Evolutionary conservation across 140 eudicot species (phyloP), one percentile per base, ranked within the genome.

Genomic region (Erigeron philadelphicus): DNA sequence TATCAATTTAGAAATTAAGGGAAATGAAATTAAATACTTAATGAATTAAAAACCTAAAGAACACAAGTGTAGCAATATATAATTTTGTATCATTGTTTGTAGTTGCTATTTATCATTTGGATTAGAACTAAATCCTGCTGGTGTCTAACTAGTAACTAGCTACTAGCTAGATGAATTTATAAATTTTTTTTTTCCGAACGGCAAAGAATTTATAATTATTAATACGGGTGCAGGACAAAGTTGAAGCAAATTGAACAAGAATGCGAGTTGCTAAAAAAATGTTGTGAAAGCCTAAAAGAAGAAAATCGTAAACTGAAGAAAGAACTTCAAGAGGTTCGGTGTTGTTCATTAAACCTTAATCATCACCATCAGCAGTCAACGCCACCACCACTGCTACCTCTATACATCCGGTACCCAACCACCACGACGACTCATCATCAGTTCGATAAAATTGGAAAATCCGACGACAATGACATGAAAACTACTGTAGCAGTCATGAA

Each of bases 171-270:
- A n/a, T n/a, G 31, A 5, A 5, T 58, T 17, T 38, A 8, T 58
- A 9, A 57, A n/a, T n/a, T n/a, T n/a, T n/a, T n/a, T n/a, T n/a
- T n/a, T n/a, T n/a, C n/a, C n/a, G n/a, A n/a, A n/a, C n/a, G n/a
- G n/a, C n/a, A n/a, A n/a, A n/a, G 31, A 5, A 5, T 58, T 17
- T 38, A 8, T 58, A 9, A 57, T 52, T 58, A 65, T 11, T 67
- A 23, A 7, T 54, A 21, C 64, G 41, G 38, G 0, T 47, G 71
- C 82, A 90, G 97, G 87, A 90, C 88, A 9, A 90, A 90, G 81
- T 60, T 90, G 79, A 90, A 90, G 87, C 95, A 90, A 62, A 87
- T 85, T 1, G 95, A 87, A 74, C 78, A 85, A 45, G 95, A 87
- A 68, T 87, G 83, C 11, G 81, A 76, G 78, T 73, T 83, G 44